phyloP scores from a whole-genome alignment of 2,329 filamentous ascomycete species.

The Leptographium wingfieldii region DNA sequence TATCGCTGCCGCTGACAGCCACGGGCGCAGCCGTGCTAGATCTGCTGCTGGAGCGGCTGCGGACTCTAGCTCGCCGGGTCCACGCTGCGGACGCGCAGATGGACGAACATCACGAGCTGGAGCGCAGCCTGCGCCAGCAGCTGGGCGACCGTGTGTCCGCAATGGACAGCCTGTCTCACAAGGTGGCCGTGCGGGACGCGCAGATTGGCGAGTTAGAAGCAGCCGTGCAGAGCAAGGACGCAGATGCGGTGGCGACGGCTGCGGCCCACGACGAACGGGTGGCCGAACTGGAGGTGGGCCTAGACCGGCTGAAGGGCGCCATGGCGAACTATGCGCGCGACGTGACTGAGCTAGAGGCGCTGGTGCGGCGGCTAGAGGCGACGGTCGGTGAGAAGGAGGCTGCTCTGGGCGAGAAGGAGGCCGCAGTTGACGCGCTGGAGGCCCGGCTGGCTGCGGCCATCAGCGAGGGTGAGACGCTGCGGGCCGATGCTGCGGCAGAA shows the following conservation, averaged over 20 bases:
- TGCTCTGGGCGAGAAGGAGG: conserved; percentile 2
- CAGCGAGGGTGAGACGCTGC: neutral
- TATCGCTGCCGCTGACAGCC: conserved; percentile 36
- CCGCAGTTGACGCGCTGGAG: neutral
- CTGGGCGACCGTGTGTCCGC: conserved; percentile 38
- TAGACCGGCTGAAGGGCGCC: conserved; percentile 37
- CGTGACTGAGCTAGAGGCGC: conserved; percentile 37
- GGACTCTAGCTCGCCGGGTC: conserved; percentile 31
- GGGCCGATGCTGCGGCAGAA: neutral
- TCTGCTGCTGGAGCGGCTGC: conserved; percentile 37
- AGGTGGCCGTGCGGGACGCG: conserved; percentile 19
- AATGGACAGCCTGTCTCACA: conserved; percentile 33
- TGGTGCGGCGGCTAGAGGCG: conserved; percentile 36
- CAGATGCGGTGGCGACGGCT: conserved; percentile 16
- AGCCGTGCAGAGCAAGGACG: conserved; percentile 14
- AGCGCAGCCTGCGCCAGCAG: conserved; percentile 43
- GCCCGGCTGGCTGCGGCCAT: conserved; percentile 4
- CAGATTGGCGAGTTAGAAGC: conserved; percentile 27
- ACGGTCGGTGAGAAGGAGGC: conserved; percentile 17
- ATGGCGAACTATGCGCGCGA: conserved; percentile 41
- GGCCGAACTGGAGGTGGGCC: conserved; percentile 34
- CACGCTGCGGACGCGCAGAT: conserved; percentile 39
- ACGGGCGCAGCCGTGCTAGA: conserved; percentile 44
- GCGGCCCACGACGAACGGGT: conserved; percentile 17
- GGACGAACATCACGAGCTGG: conserved; percentile 47